These are phyloP conservation scores for Boletus subcaerulescens DNA, from an alignment of 768 basidiomycete genomes.

Conservation along the genomic window DNA sequence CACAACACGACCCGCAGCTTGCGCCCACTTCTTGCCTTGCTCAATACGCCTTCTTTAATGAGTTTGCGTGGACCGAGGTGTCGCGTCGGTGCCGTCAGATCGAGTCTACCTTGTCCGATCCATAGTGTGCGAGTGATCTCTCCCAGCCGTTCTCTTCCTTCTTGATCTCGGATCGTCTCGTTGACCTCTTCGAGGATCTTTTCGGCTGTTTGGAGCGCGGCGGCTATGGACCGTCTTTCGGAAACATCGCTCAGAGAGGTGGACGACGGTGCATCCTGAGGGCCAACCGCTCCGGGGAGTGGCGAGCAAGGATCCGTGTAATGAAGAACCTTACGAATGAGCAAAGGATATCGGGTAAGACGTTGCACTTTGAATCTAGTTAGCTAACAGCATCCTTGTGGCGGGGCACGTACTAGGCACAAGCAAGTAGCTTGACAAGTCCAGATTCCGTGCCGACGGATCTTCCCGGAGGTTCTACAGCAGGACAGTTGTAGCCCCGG, in stretches of 20 bases:
- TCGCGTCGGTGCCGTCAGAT: slow-evolving; percentile 87
- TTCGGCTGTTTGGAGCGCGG: slow-evolving; percentile 64
- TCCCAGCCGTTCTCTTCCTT: slow-evolving; percentile 73
- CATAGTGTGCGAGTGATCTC: slow-evolving; percentile 77
- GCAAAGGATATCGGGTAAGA: slow-evolving; percentile 88
- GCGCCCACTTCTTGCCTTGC: slow-evolving; percentile 82
- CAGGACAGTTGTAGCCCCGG: neutral
- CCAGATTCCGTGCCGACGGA: slow-evolving; percentile 73
- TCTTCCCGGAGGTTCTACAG: slow-evolving; percentile 73
- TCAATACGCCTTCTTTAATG: slow-evolving; percentile 71
- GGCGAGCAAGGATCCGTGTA: slow-evolving; percentile 60
- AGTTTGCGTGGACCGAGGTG: slow-evolving; percentile 79
- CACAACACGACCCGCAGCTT: slow-evolving; percentile 79
- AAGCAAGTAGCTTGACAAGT: slow-evolving; percentile 87
- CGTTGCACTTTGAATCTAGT: slow-evolving; percentile 71
- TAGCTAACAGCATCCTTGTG: neutral
- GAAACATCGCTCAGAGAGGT: slow-evolving; percentile 25
- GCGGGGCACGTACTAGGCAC: slow-evolving; percentile 67
- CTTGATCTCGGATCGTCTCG: slow-evolving; percentile 82
- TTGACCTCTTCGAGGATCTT: slow-evolving; percentile 78
- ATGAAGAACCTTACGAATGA: slow-evolving; percentile 80
- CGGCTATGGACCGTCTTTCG: slow-evolving; percentile 55
- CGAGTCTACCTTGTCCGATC: slow-evolving; percentile 85
- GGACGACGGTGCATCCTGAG: neutral
- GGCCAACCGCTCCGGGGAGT: neutral